phyloP scores from a whole-genome alignment of 2,329 filamentous ascomycete species.

The Westerdykella aurantiaca region DNA sequence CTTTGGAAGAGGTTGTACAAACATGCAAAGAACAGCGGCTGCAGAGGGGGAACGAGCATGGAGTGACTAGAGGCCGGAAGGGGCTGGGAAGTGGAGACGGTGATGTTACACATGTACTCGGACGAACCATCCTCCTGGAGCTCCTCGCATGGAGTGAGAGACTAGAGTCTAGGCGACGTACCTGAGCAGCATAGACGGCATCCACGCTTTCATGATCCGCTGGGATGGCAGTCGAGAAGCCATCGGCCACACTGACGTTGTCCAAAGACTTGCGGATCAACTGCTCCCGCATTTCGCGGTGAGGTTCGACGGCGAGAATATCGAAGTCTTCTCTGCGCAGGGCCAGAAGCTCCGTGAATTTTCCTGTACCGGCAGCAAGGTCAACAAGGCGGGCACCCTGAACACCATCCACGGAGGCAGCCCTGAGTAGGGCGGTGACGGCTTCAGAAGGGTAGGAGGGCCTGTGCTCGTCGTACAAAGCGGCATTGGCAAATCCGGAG shows the following conservation, averaged over 20 bases:
- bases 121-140: background rate
- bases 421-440: constrained; percentile 53
- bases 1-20: too few species aligned
- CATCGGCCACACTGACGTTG: constrained; percentile 52
- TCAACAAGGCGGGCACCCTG: constrained; percentile 52
- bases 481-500: constrained; percentile 44
- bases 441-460: constrained; percentile 60
- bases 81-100: background rate
- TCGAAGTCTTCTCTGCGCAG: constrained; percentile 54
- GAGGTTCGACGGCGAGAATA: constrained; percentile 59
- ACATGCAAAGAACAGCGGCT: too few species aligned
- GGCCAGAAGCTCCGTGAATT: constrained; percentile 61
- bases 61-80: background rate
- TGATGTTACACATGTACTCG: background rate
- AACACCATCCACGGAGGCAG: constrained; percentile 48
- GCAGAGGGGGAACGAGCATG: too few species aligned
- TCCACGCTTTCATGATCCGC: constrained; percentile 56
- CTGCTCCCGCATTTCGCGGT: constrained; percentile 59
- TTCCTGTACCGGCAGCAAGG: constrained; percentile 63
- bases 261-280: constrained; percentile 54
- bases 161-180: constrained; percentile 43
- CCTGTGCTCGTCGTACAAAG: constrained; percentile 61
- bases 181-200: constrained; percentile 62
- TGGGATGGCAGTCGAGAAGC: constrained; percentile 54
- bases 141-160: background rate